These are phyloP conservation scores for Colletotrichum tropicale DNA, from an alignment of 2,329 filamentous ascomycete genomes.

Conservation along the genomic window DNA sequence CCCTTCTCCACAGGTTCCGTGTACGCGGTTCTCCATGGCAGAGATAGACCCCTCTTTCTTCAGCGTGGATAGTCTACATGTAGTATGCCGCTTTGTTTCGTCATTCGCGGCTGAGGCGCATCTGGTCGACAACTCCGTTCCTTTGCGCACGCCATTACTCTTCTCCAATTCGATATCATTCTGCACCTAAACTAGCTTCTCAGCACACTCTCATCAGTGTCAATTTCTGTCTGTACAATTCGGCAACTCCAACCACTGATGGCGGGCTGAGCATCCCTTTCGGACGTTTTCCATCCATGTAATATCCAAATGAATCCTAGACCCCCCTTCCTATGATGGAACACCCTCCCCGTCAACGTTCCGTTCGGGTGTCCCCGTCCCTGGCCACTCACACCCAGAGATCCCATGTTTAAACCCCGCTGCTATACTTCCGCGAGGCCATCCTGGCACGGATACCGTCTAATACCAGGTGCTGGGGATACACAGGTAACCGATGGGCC, in stretches of 20 bases:
- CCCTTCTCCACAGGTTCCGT: not conserved
- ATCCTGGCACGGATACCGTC: conserved; percentile 1
- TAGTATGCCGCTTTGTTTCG: not conserved
- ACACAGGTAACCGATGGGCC: not conserved
- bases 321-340: not conserved
- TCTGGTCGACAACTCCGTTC: not conserved
- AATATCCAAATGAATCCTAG: not conserved
- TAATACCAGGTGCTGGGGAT: not conserved
- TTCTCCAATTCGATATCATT: not conserved
- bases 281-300: not conserved
- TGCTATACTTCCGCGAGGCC: not conserved
- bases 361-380: not conserved
- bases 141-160: not conserved
- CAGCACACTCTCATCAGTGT: not conserved
- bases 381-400: not conserved
- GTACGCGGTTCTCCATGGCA: not conserved
- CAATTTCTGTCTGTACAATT: not conserved
- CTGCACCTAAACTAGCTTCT: not conserved
- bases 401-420: not conserved
- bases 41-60: conserved; percentile 3
- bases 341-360: not conserved
- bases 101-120: not conserved
- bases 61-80: not conserved
- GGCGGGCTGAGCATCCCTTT: not conserved
- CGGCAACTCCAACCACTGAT: not conserved